Conservation (phyloP, 2,329 filamentous ascomycete genomes). For the Pseudogymnoascus pannorum region DNA sequence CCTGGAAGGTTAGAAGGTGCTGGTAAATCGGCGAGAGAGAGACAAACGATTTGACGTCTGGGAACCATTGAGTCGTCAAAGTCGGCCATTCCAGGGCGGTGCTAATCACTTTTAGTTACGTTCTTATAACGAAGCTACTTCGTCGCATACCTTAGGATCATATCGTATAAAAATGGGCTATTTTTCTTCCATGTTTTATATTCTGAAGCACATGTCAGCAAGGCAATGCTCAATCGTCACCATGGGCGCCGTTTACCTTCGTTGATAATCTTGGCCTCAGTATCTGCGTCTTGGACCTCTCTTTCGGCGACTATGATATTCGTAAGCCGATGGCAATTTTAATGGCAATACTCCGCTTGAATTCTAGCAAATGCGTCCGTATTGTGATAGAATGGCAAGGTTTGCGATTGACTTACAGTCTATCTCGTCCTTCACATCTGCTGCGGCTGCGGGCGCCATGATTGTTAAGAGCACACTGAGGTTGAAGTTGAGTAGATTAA, state of each 20-base stretch:
- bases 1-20: constrained; percentile 28
- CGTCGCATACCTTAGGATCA: constrained; percentile 67
- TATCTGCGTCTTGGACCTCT: constrained; percentile 60
- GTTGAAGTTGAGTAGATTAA: neutral
- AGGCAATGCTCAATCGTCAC: neutral
- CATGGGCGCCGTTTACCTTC: constrained; percentile 41
- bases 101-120: constrained; percentile 36
- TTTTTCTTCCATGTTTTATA: constrained; percentile 99
- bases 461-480: constrained; percentile 9
- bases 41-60: constrained; percentile 72
- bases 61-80: constrained; percentile 95
- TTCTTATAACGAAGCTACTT: neutral
- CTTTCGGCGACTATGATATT: constrained; percentile 42
- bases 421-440: constrained; percentile 40
- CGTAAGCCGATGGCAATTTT: constrained; percentile 20
- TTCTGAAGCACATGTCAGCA: constrained; percentile 45
- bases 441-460: constrained; percentile 39
- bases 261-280: constrained; percentile 84
- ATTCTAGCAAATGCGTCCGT: neutral
- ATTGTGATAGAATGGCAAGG: constrained; percentile 7
- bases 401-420: constrained; percentile 35
- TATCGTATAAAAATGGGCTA: constrained; percentile 94
- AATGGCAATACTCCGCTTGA: constrained; percentile 9
- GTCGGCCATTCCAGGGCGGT: constrained; percentile 97
- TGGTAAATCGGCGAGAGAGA: neutral